Conservation (phyloP, 2,329 filamentous ascomycete genomes). For the Xylariales sp. region DNA sequence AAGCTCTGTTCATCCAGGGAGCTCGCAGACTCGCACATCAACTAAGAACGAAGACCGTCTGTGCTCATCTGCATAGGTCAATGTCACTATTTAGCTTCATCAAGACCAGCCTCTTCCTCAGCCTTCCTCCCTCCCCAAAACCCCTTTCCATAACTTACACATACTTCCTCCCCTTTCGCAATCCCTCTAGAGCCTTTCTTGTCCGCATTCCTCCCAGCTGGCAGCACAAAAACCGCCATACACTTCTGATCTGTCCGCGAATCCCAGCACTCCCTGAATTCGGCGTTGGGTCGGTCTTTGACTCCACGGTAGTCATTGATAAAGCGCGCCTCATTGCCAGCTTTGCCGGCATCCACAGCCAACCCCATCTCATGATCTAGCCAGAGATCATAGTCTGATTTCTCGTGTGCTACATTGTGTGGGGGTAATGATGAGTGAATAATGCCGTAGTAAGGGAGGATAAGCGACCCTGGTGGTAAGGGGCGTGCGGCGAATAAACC, state of each 20-base stretch:
- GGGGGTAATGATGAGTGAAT: constrained; percentile 41
- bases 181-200: constrained; percentile 31
- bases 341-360: constrained; percentile 54
- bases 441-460: constrained; percentile 59
- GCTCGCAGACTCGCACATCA: no score
- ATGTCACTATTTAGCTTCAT: no score
- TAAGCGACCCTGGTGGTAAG: constrained; percentile 49
- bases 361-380: constrained; percentile 52
- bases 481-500: constrained; percentile 56
- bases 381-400: constrained; percentile 61
- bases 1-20: no score
- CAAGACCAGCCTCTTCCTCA: constrained; percentile 22
- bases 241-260: constrained; percentile 43
- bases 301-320: constrained; percentile 64
- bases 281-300: constrained; percentile 47
- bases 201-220: constrained; percentile 33
- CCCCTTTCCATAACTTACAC: constrained; percentile 64
- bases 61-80: no score
- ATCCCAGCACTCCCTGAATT: constrained; percentile 58
- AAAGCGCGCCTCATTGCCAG: constrained; percentile 61
- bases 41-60: no score
- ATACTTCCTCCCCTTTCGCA: constrained; percentile 57
- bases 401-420: constrained; percentile 29
- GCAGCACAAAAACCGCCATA: constrained; percentile 55
- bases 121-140: constrained; percentile 54